Percentiles rank a stretch among this genome's conserved stretches.
Conservation (phyloP, 2,329 filamentous ascomycete genomes). For the Paecilomyces variotii region DNA sequence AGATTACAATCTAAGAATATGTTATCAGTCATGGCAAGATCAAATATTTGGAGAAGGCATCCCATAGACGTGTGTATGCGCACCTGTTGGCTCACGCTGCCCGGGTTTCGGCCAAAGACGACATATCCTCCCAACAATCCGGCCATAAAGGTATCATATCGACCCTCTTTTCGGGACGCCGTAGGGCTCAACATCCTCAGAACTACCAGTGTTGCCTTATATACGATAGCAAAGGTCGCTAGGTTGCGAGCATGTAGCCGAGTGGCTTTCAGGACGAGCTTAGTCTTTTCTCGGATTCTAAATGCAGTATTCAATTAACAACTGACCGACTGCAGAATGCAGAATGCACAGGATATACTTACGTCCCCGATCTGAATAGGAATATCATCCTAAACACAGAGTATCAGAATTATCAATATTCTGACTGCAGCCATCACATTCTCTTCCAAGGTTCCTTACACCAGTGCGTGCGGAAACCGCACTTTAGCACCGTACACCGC, state of each 20-base stretch:
- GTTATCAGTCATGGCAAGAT: background rate
- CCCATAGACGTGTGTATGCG: background rate
- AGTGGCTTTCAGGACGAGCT: conserved; percentile 76
- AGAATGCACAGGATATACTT: conserved; percentile 29
- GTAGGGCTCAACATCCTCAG: conserved; percentile 52
- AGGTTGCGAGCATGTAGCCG: conserved; percentile 86
- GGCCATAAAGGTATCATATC: conserved; percentile 76
- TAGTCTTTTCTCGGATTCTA: conserved; percentile 65
- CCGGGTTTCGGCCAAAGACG: conserved; percentile 77
- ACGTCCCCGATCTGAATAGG: conserved; percentile 87
- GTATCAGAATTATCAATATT: background rate
- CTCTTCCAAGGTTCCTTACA: conserved; percentile 42
- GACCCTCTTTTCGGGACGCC: conserved; percentile 50
- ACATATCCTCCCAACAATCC: conserved; percentile 85
- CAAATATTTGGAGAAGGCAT: background rate
- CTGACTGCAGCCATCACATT: background rate
- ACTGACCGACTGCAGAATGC: background rate
- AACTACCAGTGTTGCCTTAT: conserved; percentile 73
- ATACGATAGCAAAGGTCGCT: conserved; percentile 81
- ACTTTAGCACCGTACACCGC: conserved; percentile 96
- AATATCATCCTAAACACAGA: conserved; percentile 69
- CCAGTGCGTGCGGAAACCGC: conserved; percentile 93
- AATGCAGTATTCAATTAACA: background rate
- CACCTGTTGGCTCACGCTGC: conserved; percentile 70
- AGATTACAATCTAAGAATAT: conserved; percentile 74